phyloP scores from a whole-genome alignment of 495 filamentous ascomycete genomes.

The Letharia lupina region DNA sequence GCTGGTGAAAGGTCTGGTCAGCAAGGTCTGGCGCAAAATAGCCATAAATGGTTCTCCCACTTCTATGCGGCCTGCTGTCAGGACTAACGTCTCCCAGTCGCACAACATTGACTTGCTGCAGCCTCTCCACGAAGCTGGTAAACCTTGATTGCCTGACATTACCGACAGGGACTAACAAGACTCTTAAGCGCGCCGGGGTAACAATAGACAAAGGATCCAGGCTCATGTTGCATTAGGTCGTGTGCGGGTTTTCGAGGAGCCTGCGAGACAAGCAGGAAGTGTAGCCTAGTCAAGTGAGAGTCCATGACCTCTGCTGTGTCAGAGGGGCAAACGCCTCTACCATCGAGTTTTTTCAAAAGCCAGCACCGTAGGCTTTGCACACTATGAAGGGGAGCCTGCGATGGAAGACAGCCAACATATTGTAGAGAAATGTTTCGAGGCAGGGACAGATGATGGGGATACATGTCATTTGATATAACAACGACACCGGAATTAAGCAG shows the following conservation, averaged over 20 bases:
- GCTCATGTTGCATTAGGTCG: constrained; percentile 52
- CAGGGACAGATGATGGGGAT: neutral
- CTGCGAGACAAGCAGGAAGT: constrained; percentile 10
- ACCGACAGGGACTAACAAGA: constrained; percentile 76
- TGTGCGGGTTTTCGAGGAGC: constrained; percentile 1
- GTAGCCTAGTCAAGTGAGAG: constrained; percentile 8
- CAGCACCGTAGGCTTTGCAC: neutral
- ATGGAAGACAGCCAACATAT: neutral
- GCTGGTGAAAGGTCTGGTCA: constrained; percentile 45
- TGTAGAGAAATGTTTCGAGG: neutral
- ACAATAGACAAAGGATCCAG: constrained; percentile 79
- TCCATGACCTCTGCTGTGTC: constrained; percentile 15
- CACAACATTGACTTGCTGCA: constrained; percentile 74
- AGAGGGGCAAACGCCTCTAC: constrained; percentile 7
- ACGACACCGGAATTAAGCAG: neutral
- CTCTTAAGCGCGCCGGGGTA: constrained; percentile 80
- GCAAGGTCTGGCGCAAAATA: constrained; percentile 11
- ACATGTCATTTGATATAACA: neutral
- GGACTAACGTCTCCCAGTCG: constrained; percentile 86
- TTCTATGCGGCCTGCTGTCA: constrained; percentile 78
- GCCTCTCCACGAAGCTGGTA: constrained; percentile 62
- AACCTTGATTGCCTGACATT: constrained; percentile 77
- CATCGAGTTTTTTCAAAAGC: constrained; percentile 2
- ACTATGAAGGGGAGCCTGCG: neutral
- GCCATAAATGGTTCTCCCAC: constrained; percentile 41